Conservation (phyloP, 164 flowering plant genomes). For the Vitis amurensis region DNA sequence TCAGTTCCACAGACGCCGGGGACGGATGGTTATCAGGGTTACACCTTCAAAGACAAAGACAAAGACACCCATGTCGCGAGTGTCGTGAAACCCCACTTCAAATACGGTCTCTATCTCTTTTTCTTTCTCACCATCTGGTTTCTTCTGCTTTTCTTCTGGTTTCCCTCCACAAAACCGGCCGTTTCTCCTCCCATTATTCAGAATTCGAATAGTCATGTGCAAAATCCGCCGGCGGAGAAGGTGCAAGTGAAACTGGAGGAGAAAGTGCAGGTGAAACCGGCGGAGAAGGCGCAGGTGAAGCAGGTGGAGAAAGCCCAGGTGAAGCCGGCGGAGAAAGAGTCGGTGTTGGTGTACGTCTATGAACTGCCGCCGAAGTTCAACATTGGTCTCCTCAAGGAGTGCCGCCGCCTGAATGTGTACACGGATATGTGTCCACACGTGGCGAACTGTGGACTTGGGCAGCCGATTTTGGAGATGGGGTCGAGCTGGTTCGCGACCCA, state of each 20-base stretch:
- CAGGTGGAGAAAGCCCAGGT: too few relatives aligned
- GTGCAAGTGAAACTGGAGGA: too few relatives aligned
- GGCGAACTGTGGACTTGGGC: slow-evolving; percentile 54
- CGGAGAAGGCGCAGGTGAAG: not conserved
- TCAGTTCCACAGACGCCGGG: too few relatives aligned
- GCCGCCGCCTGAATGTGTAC: slow-evolving; percentile 43
- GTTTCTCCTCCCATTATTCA: not conserved
- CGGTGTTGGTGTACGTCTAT: slow-evolving; percentile 35
- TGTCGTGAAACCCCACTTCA: too few relatives aligned
- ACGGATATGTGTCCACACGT: slow-evolving; percentile 64
- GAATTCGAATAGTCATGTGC: too few relatives aligned
- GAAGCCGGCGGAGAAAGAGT: not conserved
- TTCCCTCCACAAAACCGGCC: not conserved
- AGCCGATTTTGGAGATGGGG: slow-evolving; percentile 18
- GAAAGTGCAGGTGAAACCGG: not conserved
- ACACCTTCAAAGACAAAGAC: too few relatives aligned
- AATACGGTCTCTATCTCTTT: not conserved
- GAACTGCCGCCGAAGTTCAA: slow-evolving; percentile 50
- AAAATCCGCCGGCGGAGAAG: too few relatives aligned
- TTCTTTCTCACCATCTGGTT: slow-evolving; percentile 5
- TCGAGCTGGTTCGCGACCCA: slow-evolving; percentile 48
- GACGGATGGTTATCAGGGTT: too few relatives aligned
- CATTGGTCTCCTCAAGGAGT: slow-evolving; percentile 34
- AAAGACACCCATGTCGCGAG: too few relatives aligned
- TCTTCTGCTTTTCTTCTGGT: not conserved